Conservation (phyloP, 306 rosid species). For the Cucurbita argyrosperma region DNA sequence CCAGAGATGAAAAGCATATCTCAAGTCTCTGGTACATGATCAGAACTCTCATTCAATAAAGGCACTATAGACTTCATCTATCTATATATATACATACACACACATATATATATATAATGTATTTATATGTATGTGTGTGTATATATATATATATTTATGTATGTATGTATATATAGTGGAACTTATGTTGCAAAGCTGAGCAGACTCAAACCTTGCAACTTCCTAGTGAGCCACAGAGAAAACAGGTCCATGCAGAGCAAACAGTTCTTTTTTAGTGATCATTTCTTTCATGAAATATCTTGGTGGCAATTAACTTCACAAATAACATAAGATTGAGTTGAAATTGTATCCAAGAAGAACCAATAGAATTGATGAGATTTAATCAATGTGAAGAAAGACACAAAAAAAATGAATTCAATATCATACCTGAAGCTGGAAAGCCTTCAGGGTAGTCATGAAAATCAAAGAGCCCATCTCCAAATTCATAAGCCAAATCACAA, state of each 20-base stretch:
- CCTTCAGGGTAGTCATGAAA: conserved; percentile 52
- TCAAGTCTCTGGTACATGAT: neutral
- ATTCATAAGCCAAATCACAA: conserved; percentile 73
- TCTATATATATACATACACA: neutral
- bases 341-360: neutral
- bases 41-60: neutral
- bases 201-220: neutral
- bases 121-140: too few relatives aligned
- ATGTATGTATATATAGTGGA: neutral
- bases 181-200: neutral
- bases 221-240: neutral
- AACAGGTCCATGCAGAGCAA: neutral
- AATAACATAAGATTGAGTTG: neutral
- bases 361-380: neutral
- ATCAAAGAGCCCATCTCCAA: conserved; percentile 60
- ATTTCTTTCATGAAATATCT: neutral
- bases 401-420: neutral
- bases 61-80: neutral
- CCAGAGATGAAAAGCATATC: neutral
- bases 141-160: too few relatives aligned
- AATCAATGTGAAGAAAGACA: neutral
- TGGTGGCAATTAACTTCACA: neutral
- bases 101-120: too few relatives aligned
- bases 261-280: neutral
- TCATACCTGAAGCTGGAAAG: conserved; percentile 59